Evolutionary conservation across 2,329 filamentous ascomycete genomes (phyloP).

Genomic region (Pseudopithomyces chartarum): DNA sequence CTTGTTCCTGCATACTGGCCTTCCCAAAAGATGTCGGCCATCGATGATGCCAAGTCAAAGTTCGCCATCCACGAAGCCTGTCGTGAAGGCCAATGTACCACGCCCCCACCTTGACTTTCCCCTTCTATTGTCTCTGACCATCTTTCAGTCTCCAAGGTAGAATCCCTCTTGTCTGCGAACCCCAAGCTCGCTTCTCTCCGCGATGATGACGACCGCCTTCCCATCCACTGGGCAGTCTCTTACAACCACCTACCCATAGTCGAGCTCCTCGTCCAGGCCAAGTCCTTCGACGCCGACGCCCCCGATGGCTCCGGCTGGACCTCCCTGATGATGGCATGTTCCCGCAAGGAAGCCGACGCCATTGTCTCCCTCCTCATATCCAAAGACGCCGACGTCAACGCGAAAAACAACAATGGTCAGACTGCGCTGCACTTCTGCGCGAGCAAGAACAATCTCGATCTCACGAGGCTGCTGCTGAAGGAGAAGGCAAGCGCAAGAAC

Average conservation of each 20-base stretch:
- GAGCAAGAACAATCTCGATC: constrained; percentile 85
- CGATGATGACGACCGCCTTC: constrained; percentile 86
- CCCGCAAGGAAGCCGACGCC: constrained; percentile 72
- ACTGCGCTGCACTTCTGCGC: constrained; percentile 90
- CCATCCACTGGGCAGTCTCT: constrained; percentile 92
- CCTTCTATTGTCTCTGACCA: constrained; percentile 8
- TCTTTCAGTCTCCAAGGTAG: constrained; percentile 66
- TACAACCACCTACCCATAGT: constrained; percentile 80
- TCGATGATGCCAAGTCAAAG: constrained; percentile 56
- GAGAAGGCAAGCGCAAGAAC: constrained; percentile 78
- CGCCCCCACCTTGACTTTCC: constrained; percentile 8
- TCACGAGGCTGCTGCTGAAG: constrained; percentile 76
- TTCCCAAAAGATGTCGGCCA: not conserved
- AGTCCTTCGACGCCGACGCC: constrained; percentile 81
- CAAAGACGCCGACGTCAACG: constrained; percentile 73
- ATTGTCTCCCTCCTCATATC: constrained; percentile 70
- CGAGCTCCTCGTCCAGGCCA: constrained; percentile 69
- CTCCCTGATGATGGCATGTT: constrained; percentile 80
- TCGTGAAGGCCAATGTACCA: constrained; percentile 79
- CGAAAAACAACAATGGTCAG: constrained; percentile 75
- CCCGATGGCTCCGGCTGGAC: constrained; percentile 84
- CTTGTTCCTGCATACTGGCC: not conserved
- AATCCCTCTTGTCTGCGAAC: constrained; percentile 78
- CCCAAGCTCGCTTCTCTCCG: constrained; percentile 73
- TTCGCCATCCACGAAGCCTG: constrained; percentile 88